Evolutionary conservation across 1,139 yeast species (phyloP).

Genomic region (Maudiozyma humilis): DNA sequence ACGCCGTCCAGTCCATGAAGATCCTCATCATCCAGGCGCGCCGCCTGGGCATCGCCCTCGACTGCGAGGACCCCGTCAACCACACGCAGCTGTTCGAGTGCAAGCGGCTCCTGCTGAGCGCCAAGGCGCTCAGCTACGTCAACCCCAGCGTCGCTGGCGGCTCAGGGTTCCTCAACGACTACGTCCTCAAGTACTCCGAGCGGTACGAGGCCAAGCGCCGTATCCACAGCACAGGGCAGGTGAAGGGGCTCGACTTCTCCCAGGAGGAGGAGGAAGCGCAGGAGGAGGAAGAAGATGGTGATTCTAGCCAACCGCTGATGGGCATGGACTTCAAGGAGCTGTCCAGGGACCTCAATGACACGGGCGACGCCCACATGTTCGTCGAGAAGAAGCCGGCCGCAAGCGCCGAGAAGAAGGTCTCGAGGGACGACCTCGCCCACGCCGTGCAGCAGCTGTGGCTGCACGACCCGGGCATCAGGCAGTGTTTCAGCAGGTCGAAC

Average conservation of each 20-base stretch:
- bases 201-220: constrained; percentile 43
- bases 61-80: constrained; percentile 45
- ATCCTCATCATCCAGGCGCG: constrained; percentile 68
- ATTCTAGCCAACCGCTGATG: constrained; percentile 8
- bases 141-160: constrained; percentile 70
- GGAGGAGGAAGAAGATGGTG: constrained; percentile 4
- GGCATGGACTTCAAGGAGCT: constrained; percentile 25
- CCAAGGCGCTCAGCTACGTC: constrained; percentile 53
- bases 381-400: constrained; percentile 8
- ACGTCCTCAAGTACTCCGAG: constrained; percentile 55
- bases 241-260: constrained; percentile 42
- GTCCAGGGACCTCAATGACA: constrained; percentile 28
- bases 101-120: constrained; percentile 45
- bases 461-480: constrained; percentile 55
- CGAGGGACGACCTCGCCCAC: constrained; percentile 48
- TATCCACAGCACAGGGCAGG: constrained; percentile 48
- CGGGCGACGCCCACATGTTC: constrained; percentile 24
- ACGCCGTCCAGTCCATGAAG: constrained; percentile 83
- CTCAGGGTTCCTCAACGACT: constrained; percentile 51
- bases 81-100: constrained; percentile 38
- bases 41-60: constrained; percentile 48
- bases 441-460: constrained; percentile 65
- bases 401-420: constrained; percentile 5
- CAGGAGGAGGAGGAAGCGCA: constrained; percentile 7
- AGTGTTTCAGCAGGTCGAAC: constrained; percentile 55